A percentile compares a stretch with the other conserved stretches of the same genome.
Evolutionary conservation across 2,329 filamentous ascomycete species (phyloP).

Genomic region (Fusarium transvaalense): DNA sequence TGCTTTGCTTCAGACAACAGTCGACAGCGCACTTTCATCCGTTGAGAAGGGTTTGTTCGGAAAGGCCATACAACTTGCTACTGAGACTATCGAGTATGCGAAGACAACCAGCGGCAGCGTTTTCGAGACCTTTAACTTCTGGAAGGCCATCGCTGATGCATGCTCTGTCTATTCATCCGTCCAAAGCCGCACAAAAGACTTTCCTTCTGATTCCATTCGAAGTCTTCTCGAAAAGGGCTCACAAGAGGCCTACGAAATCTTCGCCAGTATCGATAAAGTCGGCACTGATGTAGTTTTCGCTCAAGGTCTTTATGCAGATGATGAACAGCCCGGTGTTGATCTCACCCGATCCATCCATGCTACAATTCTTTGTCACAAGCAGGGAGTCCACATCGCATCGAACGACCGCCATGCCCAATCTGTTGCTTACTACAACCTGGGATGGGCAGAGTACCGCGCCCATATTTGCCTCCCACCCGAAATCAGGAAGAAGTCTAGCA

Average conservation of each 20-base stretch:
- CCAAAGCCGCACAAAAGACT: conserved; percentile 72
- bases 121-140: conserved; percentile 87
- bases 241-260: conserved; percentile 68
- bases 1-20: conserved; percentile 86
- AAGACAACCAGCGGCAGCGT: conserved; percentile 70
- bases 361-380: conserved; percentile 87
- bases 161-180: conserved; percentile 86
- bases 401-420: conserved; percentile 88
- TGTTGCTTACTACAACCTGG: conserved; percentile 96
- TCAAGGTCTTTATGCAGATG: conserved; percentile 59
- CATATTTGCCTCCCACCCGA: conserved; percentile 72
- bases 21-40: conserved; percentile 82
- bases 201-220: conserved; percentile 71
- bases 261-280: conserved; percentile 78
- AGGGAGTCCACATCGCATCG: conserved; percentile 79
- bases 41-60: conserved; percentile 89
- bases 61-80: conserved; percentile 78
- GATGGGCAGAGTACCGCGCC: conserved; percentile 90
- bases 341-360: conserved; percentile 74
- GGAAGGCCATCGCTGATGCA: conserved; percentile 92
- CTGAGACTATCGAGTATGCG: conserved; percentile 76
- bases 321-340: conserved; percentile 62
- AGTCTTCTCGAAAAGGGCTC: conserved; percentile 68
- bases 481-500: conserved; percentile 69
- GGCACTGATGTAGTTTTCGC: conserved; percentile 60